These are phyloP conservation scores for Coniophora puteana DNA, from an alignment of 1,284 basidiomycete genomes.

Conservation along the genomic window DNA sequence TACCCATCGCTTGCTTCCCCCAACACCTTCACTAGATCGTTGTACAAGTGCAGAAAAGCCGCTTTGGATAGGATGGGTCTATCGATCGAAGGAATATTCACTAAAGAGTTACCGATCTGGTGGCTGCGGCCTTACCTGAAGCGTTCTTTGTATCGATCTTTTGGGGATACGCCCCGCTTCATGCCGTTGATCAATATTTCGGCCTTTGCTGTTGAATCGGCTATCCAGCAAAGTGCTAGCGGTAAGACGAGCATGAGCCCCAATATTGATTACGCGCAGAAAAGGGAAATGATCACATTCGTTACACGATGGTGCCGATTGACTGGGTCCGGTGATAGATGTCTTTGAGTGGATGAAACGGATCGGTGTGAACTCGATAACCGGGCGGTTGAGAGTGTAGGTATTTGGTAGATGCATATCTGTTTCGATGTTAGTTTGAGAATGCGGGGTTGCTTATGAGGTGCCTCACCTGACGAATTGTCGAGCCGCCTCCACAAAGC, in stretches of 20 bases:
- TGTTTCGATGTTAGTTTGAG: neutral
- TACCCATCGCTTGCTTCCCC: constrained; percentile 9
- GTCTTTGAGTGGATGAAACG: constrained; percentile 60
- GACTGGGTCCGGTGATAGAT: constrained; percentile 27
- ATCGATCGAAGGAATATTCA: constrained; percentile 1
- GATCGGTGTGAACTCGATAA: constrained; percentile 52
- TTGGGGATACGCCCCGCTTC: constrained; percentile 71
- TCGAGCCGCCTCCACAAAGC: constrained; percentile 53
- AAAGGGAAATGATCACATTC: constrained; percentile 47
- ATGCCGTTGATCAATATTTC: constrained; percentile 76
- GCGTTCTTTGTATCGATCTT: constrained; percentile 57
- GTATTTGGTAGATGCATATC: constrained; percentile 37
- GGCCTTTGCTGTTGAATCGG: constrained; percentile 36
- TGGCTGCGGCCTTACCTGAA: constrained; percentile 45
- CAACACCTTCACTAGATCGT: constrained; percentile 19
- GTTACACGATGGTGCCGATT: constrained; percentile 64
- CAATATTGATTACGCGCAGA: constrained; percentile 8
- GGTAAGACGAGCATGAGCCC: constrained; percentile 1
- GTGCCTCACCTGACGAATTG: constrained; percentile 29
- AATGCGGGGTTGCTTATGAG: too few relatives aligned
- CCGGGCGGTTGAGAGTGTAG: constrained; percentile 46
- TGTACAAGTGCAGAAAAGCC: constrained; percentile 42
- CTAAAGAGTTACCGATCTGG: neutral
- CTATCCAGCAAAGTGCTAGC: constrained; percentile 67
- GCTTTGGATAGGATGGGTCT: constrained; percentile 52